Base-by-base conservation (phyloP, 176 grass and related monocot genomes). In the Triticum timopheevii region DNA sequence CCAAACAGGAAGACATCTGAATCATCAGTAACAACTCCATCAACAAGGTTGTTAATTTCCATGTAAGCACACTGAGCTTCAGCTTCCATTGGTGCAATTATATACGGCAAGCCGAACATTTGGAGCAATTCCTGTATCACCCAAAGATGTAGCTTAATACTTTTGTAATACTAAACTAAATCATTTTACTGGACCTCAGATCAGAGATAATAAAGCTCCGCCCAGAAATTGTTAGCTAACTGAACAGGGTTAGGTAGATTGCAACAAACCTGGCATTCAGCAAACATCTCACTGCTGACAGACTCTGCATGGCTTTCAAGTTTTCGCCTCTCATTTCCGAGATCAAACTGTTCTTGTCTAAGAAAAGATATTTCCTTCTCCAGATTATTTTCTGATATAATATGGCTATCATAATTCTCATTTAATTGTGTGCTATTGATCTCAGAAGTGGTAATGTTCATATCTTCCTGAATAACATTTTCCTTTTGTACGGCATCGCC, bases 101-200 rank as follows among this genome's bases (percentile, higher is more conserved):
- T 95, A 92, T 96, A 98, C 49, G 96, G 93, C 93, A 98, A 90
- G 36, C 93, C 96, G 90, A 98, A 98, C 96, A 98, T 96, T 91
- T 98, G 96, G 69, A 98, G 90, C 81, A 98, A 89, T 73, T 98
- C 96, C 96, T 98, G 79, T 66, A 96, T 70, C 77, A 91, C 50
- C 39, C 44, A 84, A 82, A 71, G 38, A 12, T 73, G 80, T 75
- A 72, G 40, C 45, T 75, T 86, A 54, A 13, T 31, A 66, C 58
- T 47, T 47, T 75, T 78, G 40, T 66, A 39, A 66, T 80, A 67
- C 33, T 45, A 59, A 87, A 84, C 31, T 17, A 74, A 84, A 62
- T 65, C 9, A 39, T 38, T 84, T 83, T 42, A 84, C 33, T 45
- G 2, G 13, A 85, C n/a, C 59, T 59, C 62, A 66, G 79, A 79